Base-by-base conservation (phyloP, 352 stramenopile species). In the Phytophthora pluvialis region DNA sequence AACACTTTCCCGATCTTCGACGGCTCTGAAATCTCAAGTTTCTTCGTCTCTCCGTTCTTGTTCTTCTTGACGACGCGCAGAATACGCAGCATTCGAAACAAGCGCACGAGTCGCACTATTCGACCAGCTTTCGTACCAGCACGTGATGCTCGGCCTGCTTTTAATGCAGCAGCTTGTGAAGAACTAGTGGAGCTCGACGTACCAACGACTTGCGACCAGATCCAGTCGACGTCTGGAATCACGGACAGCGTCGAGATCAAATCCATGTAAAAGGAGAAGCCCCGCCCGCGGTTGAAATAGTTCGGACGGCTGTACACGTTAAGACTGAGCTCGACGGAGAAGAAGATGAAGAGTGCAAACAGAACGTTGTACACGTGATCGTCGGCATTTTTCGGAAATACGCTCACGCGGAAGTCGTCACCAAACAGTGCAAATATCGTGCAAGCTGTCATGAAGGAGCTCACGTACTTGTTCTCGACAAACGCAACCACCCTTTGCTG, bases 1-100 rank as follows among this genome's bases (percentile, higher is more conserved):
- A 99, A 66, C 60, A 98, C 91, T 58, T 97, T 96, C 44, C 95
- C 95, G 48, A 99, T 94, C 68, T 98, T 98, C 31, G 87, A 97
- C 13, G 90, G 90, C 64, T 97, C 88, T 0, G 84, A 92, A 52
- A 96, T 89, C 50, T 89, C 63, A 15, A 93, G 55, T 11, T 63
- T 78, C 54, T 91, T 86, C 0, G 59, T 55, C 5, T 90, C 77
- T 5, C 58, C 70, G 18, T 80, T 79, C 54, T 90, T 89, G 73
- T 83, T 90, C 35, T 91, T 92, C 64, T 90, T 90, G 38, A 94
- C 81, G 3, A 95, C 81, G 3, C 86, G 85, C 10, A 97, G 45
- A 43, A 98, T 94, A 5, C 92, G 88, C 6, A 98, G 72, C 77
- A 98, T 87, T 32, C 94, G 92, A 60, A 97, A 93, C 21, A 98